A percentile compares a stretch with the other conserved stretches of the same genome.
These are phyloP conservation scores for Akanthomyces lecanii DNA, from an alignment of 2,329 filamentous ascomycete genomes.

Conservation along the genomic window DNA sequence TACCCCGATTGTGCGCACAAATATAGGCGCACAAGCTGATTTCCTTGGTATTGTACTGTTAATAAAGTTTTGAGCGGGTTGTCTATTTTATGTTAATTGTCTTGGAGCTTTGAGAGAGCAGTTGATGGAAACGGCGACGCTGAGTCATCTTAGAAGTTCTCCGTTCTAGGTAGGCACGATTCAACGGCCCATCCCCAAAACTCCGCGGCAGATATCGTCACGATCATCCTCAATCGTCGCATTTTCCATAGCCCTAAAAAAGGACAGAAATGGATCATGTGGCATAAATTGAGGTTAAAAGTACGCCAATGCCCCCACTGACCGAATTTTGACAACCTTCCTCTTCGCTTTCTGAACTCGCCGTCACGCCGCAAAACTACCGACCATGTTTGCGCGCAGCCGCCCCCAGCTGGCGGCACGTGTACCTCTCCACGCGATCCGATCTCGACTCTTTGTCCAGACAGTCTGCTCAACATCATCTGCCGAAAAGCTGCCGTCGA, in stretches of 20 bases:
- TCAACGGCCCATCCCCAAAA: slow-evolving; percentile 36
- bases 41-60: not conserved
- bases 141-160: slow-evolving; percentile 1
- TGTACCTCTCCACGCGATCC: not conserved
- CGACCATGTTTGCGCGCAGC: slow-evolving; percentile 4
- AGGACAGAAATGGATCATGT: not conserved
- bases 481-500: slow-evolving; percentile 48
- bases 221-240: slow-evolving; percentile 24
- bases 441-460: slow-evolving; percentile 19
- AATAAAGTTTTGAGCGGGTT: not conserved
- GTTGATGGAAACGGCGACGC: not conserved
- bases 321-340: not conserved
- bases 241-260: slow-evolving; percentile 1
- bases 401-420: slow-evolving; percentile 8
- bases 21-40: not conserved
- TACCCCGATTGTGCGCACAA: not conserved
- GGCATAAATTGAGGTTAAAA: slow-evolving; percentile 1
- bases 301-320: slow-evolving; percentile 7
- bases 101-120: not conserved
- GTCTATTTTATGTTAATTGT: not conserved
- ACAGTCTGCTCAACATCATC: slow-evolving; percentile 19
- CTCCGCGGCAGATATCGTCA: slow-evolving; percentile 48
- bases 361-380: not conserved
- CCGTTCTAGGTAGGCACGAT: not conserved
- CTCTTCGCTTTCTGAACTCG: not conserved